Conservation (phyloP, 2,329 filamentous ascomycete species). For the Albifimbria verrucaria region DNA sequence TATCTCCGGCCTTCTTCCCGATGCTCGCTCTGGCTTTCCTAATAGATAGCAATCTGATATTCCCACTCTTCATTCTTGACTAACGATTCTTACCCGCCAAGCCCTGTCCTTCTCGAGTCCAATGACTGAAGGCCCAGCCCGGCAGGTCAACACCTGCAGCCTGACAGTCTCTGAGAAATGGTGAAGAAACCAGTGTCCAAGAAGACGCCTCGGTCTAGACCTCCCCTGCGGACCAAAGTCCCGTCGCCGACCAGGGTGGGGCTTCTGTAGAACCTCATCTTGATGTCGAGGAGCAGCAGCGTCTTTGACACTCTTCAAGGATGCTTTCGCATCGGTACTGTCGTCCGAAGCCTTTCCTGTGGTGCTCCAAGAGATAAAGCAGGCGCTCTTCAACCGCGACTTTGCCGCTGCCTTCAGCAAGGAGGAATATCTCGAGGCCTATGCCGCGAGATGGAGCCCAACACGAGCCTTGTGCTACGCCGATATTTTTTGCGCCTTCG, state of each 20-base stretch:
- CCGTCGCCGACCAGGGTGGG: background rate
- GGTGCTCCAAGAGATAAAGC: conserved; percentile 77
- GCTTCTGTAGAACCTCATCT: conserved; percentile 6
- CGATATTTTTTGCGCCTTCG: conserved; percentile 42
- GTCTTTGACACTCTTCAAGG: conserved; percentile 71
- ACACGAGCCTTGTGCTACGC: conserved; percentile 79
- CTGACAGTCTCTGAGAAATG: conserved; percentile 12
- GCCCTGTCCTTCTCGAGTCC: background rate
- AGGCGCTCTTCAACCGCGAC: conserved; percentile 80
- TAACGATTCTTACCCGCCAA: background rate
- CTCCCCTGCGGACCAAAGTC: background rate
- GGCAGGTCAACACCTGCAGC: background rate
- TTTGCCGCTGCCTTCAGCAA: conserved; percentile 76
- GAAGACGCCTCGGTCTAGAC: conserved; percentile 8
- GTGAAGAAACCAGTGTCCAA: conserved; percentile 20
- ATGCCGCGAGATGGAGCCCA: conserved; percentile 89
- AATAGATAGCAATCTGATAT: too few species aligned
- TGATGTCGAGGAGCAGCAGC: conserved; percentile 50
- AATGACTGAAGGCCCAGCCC: background rate
- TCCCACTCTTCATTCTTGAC: background rate
- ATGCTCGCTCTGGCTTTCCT: too few species aligned
- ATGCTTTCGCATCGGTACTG: conserved; percentile 55
- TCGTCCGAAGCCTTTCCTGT: conserved; percentile 43
- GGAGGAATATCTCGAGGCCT: conserved; percentile 70
- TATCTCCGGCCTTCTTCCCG: too few species aligned